phyloP scores from a whole-genome alignment of 2,329 filamentous ascomycete species.

The Colletotrichum sp. region DNA sequence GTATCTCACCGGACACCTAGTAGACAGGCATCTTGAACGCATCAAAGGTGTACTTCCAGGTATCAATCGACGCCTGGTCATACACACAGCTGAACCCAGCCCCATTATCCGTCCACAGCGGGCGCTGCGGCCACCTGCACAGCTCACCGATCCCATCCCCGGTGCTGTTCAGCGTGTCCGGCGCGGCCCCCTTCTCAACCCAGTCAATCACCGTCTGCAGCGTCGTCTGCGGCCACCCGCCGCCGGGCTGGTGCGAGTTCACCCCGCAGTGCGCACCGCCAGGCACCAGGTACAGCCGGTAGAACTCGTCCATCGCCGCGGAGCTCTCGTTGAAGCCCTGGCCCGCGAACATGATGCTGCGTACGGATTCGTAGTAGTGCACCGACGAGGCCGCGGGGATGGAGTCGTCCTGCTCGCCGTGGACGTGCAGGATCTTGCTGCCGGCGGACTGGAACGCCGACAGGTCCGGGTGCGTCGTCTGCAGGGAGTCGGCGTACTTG shows the following conservation, averaged over 20 bases:
- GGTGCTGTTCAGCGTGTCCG: conserved; percentile 45
- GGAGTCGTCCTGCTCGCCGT: conserved; percentile 42
- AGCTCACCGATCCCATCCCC: conserved; percentile 37
- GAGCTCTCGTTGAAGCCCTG: conserved; percentile 32
- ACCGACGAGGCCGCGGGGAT: conserved; percentile 37
- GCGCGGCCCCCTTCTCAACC: conserved; percentile 54
- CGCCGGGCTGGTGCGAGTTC: conserved; percentile 47
- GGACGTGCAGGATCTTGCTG: conserved; percentile 47
- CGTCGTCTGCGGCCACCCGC: conserved; percentile 34
- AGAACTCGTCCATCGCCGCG: conserved; percentile 42
- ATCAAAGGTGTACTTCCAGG: conserved; percentile 16
- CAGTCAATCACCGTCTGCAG: conserved; percentile 53
- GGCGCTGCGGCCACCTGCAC: conserved; percentile 48
- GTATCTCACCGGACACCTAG: background rate
- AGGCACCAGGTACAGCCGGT: conserved; percentile 42
- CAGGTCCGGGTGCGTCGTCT: conserved; percentile 38
- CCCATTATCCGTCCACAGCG: conserved; percentile 35
- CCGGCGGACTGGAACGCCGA: conserved; percentile 37
- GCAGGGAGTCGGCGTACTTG: conserved; percentile 31
- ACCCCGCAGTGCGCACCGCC: conserved; percentile 56
- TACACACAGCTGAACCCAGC: conserved; percentile 1
- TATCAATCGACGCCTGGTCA: conserved; percentile 4
- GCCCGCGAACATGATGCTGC: conserved; percentile 50
- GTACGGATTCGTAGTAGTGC: conserved; percentile 45
- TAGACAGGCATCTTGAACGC: conserved; percentile 17